These are phyloP conservation scores for Phalaenopsis equestris DNA, from an alignment of 106 monocot species.

Conservation along the genomic window DNA sequence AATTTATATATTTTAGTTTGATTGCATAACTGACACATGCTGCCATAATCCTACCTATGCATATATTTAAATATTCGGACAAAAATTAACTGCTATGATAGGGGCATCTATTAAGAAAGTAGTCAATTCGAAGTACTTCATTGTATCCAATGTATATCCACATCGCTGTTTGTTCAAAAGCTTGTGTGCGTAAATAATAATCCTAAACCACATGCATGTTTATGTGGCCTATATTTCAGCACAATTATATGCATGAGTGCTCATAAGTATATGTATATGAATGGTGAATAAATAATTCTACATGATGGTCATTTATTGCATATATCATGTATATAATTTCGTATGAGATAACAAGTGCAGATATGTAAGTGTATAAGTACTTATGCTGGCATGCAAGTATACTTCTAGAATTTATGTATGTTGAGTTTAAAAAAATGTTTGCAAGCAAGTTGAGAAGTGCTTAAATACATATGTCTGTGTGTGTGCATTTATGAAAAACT, in stretches of 20 bases:
- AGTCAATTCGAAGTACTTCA: not conserved
- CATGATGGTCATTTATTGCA: too few relatives aligned
- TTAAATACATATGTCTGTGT: too few relatives aligned
- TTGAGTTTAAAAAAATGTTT: too few relatives aligned
- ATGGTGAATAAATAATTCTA: too few relatives aligned
- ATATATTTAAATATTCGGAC: not conserved
- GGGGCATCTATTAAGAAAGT: not conserved
- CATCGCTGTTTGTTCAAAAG: not conserved
- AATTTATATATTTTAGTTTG: not conserved
- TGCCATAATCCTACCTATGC: not conserved
- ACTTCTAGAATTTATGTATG: too few relatives aligned
- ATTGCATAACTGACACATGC: not conserved
- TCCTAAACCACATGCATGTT: not conserved
- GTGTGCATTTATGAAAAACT: too few relatives aligned
- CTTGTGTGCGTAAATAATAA: not conserved
- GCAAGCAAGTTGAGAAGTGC: too few relatives aligned
- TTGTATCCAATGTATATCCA: not conserved
- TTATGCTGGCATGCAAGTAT: too few relatives aligned
- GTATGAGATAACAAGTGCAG: too few relatives aligned
- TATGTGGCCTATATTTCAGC: not conserved
- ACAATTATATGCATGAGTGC: not conserved
- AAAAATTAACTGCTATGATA: not conserved
- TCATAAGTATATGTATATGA: not conserved
- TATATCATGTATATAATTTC: too few relatives aligned
- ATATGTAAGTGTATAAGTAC: too few relatives aligned